Evolutionary conservation across 2,329 filamentous ascomycete species (phyloP).

Genomic region (Apiospora kogelbergensis): DNA sequence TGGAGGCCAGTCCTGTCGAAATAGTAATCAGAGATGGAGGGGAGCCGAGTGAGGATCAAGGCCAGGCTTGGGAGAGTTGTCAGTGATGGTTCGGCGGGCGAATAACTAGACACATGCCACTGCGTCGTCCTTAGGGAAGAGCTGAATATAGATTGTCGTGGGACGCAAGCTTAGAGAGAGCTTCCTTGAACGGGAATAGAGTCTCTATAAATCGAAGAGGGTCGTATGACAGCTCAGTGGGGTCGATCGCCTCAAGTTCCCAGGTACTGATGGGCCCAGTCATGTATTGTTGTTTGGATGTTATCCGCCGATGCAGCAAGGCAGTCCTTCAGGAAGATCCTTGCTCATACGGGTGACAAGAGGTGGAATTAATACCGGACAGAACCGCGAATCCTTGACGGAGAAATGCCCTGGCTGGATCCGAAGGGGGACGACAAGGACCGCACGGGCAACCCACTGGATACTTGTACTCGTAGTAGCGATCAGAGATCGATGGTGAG

Average conservation of each 20-base stretch:
- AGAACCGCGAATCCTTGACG: conserved; percentile 29
- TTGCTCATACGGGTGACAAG: conserved; percentile 42
- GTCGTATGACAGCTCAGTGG: conserved; percentile 40
- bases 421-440: conserved; percentile 41
- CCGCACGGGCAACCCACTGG: conserved; percentile 34
- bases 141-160: conserved; percentile 4
- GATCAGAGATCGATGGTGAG: conserved; percentile 27
- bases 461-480: conserved; percentile 10
- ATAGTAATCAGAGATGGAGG: neutral
- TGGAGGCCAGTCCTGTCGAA: neutral
- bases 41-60: neutral
- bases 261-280: conserved; percentile 37
- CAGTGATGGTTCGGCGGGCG: neutral
- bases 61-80: neutral
- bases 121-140: conserved; percentile 2
- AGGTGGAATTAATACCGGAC: conserved; percentile 44
- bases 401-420: conserved; percentile 48
- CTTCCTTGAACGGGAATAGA: conserved; percentile 24
- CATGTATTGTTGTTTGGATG: conserved; percentile 42
- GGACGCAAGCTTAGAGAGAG: conserved; percentile 10
- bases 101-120: neutral
- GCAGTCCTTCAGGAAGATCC: conserved; percentile 37
- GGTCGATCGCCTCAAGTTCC: conserved; percentile 39
- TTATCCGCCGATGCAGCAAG: conserved; percentile 41
- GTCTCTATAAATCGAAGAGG: conserved; percentile 38